phyloP scores from a whole-genome alignment of 164 flowering plant species.

The Berberis thunbergii region DNA sequence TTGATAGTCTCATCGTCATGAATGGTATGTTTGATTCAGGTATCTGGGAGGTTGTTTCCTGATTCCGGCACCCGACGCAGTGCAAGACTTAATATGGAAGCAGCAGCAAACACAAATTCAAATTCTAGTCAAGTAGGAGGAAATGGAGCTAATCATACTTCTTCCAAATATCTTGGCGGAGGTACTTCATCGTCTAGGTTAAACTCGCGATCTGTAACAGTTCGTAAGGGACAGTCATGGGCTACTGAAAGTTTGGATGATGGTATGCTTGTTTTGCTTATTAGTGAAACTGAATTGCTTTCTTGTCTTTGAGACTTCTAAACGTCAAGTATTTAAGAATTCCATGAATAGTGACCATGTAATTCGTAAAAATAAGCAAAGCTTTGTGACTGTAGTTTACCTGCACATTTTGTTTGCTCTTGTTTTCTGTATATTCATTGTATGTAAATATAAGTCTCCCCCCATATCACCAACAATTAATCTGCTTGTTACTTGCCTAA shows the following conservation, averaged over 20 bases:
- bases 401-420: too few species aligned
- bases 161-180: constrained; percentile 50
- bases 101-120: constrained; percentile 33
- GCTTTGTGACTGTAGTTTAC: too few species aligned
- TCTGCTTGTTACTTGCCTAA: too few species aligned
- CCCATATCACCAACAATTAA: too few species aligned
- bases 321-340: background rate
- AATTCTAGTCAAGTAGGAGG: constrained; percentile 36
- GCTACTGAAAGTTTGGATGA: constrained; percentile 70
- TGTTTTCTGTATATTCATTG: too few species aligned
- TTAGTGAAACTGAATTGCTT: background rate
- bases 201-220: constrained; percentile 64
- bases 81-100: constrained; percentile 76
- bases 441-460: too few species aligned
- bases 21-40: constrained; percentile 21
- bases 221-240: constrained; percentile 67
- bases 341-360: too few species aligned
- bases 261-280: constrained; percentile 35
- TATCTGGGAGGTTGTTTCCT: constrained; percentile 86
- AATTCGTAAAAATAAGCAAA: too few species aligned
- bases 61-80: constrained; percentile 94
- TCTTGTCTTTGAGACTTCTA: background rate
- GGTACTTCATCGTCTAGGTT: constrained; percentile 39
- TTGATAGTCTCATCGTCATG: too few species aligned
- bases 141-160: constrained; percentile 62